Evolutionary conservation across 2,329 filamentous ascomycete species (phyloP).

Genomic region (Trichoderma atrobrunneum): DNA sequence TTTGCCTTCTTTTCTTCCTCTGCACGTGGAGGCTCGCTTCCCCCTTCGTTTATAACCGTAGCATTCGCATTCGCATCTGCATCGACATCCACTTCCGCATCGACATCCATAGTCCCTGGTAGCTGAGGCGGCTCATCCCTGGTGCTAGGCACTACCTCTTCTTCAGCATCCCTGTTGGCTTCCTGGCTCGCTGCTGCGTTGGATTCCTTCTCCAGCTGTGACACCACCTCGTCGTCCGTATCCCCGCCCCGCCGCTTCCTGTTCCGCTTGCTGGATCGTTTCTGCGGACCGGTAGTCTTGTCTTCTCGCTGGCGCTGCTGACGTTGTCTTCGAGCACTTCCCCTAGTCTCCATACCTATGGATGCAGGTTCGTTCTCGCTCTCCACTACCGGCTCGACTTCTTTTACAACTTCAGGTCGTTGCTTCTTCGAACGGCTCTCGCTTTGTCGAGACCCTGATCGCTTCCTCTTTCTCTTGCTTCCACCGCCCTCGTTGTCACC

Average conservation of each 20-base stretch:
- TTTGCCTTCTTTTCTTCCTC: constrained; percentile 20
- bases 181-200: constrained; percentile 36
- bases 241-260: constrained; percentile 30
- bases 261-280: constrained; percentile 14
- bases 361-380: background rate
- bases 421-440: constrained; percentile 32
- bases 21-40: constrained; percentile 9
- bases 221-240: constrained; percentile 42
- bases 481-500: constrained; percentile 3
- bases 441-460: constrained; percentile 21
- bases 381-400: constrained; percentile 15
- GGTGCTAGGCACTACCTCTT: background rate
- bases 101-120: background rate
- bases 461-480: constrained; percentile 33
- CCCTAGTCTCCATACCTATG: constrained; percentile 22
- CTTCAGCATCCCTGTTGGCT: background rate
- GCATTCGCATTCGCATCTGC: background rate
- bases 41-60: constrained; percentile 1
- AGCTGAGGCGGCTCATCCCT: background rate
- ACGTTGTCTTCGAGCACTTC: constrained; percentile 23
- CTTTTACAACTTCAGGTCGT: constrained; percentile 26
- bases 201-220: constrained; percentile 42
- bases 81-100: background rate
- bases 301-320: constrained; percentile 14
- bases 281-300: constrained; percentile 2